Base-by-base conservation (phyloP, 768 basidiomycete species). In the Panus rudis region DNA sequence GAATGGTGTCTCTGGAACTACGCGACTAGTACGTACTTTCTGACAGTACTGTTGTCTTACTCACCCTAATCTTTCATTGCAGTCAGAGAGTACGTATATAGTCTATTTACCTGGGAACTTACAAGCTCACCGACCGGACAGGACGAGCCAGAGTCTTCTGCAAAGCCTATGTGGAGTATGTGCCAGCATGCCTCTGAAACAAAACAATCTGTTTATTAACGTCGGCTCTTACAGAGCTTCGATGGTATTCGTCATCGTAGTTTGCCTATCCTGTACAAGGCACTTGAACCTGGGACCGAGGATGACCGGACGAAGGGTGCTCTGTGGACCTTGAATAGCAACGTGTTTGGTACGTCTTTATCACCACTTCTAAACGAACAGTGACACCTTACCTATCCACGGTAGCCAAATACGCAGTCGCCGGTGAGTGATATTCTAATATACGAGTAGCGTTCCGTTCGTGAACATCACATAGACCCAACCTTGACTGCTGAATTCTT, bases 251-350 rank as follows among this genome's bases (percentile, higher is more conserved):
- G 80, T 25, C 71, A 70, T 13, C 75, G 82, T n/a, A 72, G 73
- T 27, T 65, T 84, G 16, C 81, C 82, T 7, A 47, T 65, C 32
- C 59, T 84, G n/a, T 75, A 78, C 47, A 59, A 68, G 30, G 73
- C 76, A 4, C 63, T 84, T 40, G 69, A 75, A 39, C 78, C 81
- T 5, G 87, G 83, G 3, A 73, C 72, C 16, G 89, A 92, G 28
- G 87, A 88, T 52, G 88, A 91, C 58, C 74, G 84, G n/a, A 88
- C 92, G 81, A 93, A 96, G 65, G 92, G 92, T 8, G 86, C 88
- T 3, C 62, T 92, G 16, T 91, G 87, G 78, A 81, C 83, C 4
- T 57, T 91, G 23, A 81, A 85, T 54, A 67, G 71, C 7, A 67
- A 79, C 8, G 68, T 70, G 4, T 80, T 90, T 49, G 81, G 84